Base-by-base conservation (phyloP, 495 filamentous ascomycete genomes). In the Penicillium simplicissimum region DNA sequence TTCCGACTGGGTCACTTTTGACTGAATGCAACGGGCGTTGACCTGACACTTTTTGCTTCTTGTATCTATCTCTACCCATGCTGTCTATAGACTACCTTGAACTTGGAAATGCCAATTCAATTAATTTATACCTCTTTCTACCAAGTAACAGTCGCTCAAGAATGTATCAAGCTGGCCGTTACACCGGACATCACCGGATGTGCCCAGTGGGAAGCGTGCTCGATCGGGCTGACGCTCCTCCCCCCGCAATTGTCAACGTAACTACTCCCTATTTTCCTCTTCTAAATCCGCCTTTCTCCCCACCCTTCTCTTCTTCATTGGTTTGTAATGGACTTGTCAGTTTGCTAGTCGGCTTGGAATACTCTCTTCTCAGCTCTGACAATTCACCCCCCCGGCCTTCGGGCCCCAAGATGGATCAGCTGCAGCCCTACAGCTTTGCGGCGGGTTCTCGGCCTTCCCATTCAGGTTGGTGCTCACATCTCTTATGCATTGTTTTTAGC, bases 361-460 rank as follows among this genome's bases (percentile, higher is more conserved):
- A 31, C 28, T 49, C 15, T 36, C 35, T 52, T 49, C 48, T 34
- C 33, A 21, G 31, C 52, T 38, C 25, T 49, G 17, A 19, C 48
- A 34, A 33, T 37, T 49, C 15, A 25, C 47, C 52, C 34, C 57
- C 58, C 54, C 66, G 62, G 64, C 59, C 63, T 61, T 63, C 62
- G 69, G 65, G 63, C 66, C 66, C 69, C 61, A 69, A 35, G 61
- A 71, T 72, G 70, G 70, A 72, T 58, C 61, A 69, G 57, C 64
- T 66, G 58, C 69, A 67, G 58, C 54, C 66, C n/a, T 70, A 64
- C 47, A 64, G 60, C 38, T 64, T 62, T 28, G 49, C 61, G 35
- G 56, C 48, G 45, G 60, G 59, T 59, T 58, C 60, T 70, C 60
- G 52, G 42, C 40, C 59, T 67, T 62, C 69, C 54, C 52, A 59